These are phyloP conservation scores for Tulasnella sp. DNA, from an alignment of 768 basidiomycete genomes.

Conservation along the genomic window DNA sequence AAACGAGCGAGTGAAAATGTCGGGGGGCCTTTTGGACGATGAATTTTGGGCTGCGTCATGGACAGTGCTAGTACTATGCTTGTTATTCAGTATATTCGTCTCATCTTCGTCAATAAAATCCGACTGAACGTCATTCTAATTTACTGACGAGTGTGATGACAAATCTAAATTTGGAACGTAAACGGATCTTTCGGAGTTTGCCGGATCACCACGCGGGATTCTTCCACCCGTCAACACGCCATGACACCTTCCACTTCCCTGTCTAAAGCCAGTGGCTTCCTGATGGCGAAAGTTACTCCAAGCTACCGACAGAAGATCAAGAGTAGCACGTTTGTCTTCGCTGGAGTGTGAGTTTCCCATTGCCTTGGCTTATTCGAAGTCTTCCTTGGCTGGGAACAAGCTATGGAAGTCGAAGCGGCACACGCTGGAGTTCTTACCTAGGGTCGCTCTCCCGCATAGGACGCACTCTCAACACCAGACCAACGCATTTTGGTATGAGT, in stretches of 20 bases:
- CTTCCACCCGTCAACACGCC: background rate
- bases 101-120: background rate
- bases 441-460: background rate
- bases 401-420: background rate
- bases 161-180: background rate
- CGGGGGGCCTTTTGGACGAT: background rate
- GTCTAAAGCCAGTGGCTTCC: background rate
- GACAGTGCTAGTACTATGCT: background rate
- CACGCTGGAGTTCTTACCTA: background rate
- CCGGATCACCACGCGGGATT: background rate
- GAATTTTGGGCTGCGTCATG: background rate
- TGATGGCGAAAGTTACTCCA: background rate
- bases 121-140: background rate
- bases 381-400: background rate
- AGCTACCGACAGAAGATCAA: background rate
- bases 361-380: background rate
- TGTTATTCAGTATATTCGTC: background rate
- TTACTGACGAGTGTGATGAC: background rate
- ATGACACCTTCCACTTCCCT: background rate
- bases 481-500: background rate
- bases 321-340: background rate
- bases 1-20: background rate
- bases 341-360: background rate
- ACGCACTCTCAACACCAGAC: background rate
- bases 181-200: background rate